Base-by-base conservation (phyloP, 805 yeast species). In the Ogataea nitratoaversa region DNA sequence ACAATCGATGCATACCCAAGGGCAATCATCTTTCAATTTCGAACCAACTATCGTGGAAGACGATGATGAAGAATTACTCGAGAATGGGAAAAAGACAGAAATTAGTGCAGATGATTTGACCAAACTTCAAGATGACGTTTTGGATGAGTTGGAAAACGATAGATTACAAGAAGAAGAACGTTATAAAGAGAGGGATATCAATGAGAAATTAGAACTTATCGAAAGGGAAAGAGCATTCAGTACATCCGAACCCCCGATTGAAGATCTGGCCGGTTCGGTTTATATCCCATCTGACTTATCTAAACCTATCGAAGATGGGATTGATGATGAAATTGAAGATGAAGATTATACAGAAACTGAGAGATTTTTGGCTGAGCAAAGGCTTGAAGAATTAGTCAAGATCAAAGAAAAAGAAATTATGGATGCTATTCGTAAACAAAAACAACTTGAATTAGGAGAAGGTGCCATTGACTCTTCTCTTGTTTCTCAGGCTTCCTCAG, bases 181-280 rank as follows among this genome's bases (percentile, higher is more conserved):
- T 17, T 66, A 60, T 34, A 50, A 64, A 41, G 76, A 73, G 47
- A 63, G 63, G 51, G 54, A 52, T 16, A 43, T 62, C 39, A 69
- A 70, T 19, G 59, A 57, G 31, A 60, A 66, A 41, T 49, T 70
- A 37, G 76, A 71, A 47, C 42, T 47, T 16, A 60, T 63, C 43
- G 63, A 67, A 28, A 47, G 60, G 35, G 52, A 50, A 42, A 44
- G 35, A 30, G 60, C 48, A 2, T 52, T 56, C 30, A 48, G 49
- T 35, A 36, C 19, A 16, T 25, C 43, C 19, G 42, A 32, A 12
- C 37, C 31, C n/a, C 24, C 37, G 14, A 22, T 25, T 12, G 36
- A 35, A 23, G 40, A 38, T 5, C 36, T 44, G 28, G 43, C 36
- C n/a, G 45, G 40, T 25, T 25, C 47, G 1, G 41, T 52, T 3